Evolutionary conservation across 352 stramenopile genomes (phyloP).

Genomic region (Pythium dissimile): DNA sequence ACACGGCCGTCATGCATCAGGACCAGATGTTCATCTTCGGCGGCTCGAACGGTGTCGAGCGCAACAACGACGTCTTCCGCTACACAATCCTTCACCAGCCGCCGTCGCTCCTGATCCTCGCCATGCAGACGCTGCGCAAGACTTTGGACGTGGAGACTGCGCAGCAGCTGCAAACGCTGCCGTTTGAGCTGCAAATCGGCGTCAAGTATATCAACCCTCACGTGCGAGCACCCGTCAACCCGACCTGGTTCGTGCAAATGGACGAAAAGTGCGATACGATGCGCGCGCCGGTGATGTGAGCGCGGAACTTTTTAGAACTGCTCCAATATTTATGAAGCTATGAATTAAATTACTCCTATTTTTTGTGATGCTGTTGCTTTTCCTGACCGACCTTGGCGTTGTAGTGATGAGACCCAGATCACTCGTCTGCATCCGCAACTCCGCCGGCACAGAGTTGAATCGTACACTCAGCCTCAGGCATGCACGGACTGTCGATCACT

Average conservation of each 20-base stretch:
- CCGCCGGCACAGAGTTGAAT: conserved; percentile 68
- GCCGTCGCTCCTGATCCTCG: conserved; percentile 60
- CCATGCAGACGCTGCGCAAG: conserved; percentile 59
- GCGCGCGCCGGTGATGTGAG: conserved; percentile 39
- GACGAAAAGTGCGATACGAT: conserved; percentile 42
- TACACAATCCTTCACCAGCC: conserved; percentile 60
- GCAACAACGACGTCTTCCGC: conserved; percentile 80
- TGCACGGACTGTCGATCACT: conserved; percentile 81
- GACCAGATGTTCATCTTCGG: conserved; percentile 81
- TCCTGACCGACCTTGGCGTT: not conserved
- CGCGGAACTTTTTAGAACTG: not conserved
- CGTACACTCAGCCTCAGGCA: conserved; percentile 82
- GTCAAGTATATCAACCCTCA: conserved; percentile 74
- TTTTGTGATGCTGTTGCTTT: not conserved
- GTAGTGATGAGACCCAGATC: not conserved
- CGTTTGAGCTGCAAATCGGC: conserved; percentile 57
- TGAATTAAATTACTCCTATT: conserved; percentile 14
- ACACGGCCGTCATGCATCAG: conserved; percentile 71
- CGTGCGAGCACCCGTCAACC: conserved; percentile 57
- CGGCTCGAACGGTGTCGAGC: conserved; percentile 78
- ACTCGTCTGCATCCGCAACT: conserved; percentile 62
- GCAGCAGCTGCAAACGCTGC: conserved; percentile 45
- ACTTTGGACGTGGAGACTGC: conserved; percentile 36
- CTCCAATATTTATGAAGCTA: conserved; percentile 44
- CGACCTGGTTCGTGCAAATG: conserved; percentile 52